Evolutionary conservation across 495 filamentous ascomycete genomes (phyloP).

Genomic region (Neurospora africana): DNA sequence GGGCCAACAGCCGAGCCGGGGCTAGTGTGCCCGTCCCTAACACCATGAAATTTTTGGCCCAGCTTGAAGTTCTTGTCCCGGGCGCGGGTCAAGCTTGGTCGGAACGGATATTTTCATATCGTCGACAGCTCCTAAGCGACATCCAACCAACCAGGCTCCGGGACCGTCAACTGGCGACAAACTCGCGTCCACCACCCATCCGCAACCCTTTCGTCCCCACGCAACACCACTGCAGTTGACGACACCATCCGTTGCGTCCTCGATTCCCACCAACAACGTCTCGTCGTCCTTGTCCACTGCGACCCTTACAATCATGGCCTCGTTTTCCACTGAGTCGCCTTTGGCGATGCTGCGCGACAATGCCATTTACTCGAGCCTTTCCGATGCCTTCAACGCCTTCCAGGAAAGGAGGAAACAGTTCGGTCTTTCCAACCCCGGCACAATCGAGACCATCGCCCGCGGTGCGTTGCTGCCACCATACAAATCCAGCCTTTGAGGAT

Average conservation of each 20-base stretch:
- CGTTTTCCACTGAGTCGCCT: constrained; percentile 41
- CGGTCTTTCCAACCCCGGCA: constrained; percentile 83
- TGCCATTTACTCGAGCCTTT: constrained; percentile 53
- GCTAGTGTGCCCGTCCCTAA: neutral
- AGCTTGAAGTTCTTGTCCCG: neutral
- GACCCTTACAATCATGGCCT: constrained; percentile 28
- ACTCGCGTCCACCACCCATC: neutral
- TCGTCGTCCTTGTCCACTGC: constrained; percentile 5
- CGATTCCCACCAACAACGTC: neutral
- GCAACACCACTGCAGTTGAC: neutral
- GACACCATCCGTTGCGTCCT: neutral
- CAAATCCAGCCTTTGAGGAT: neutral
- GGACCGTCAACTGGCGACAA: neutral
- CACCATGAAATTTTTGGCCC: constrained; percentile 25
- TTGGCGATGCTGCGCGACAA: constrained; percentile 64
- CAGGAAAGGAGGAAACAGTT: constrained; percentile 74
- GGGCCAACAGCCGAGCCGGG: constrained; percentile 9
- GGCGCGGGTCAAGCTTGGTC: neutral
- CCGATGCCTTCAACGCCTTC: constrained; percentile 74
- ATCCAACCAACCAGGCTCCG: neutral
- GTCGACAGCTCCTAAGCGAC: neutral
- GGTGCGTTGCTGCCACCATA: constrained; percentile 14
- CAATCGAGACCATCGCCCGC: constrained; percentile 78
- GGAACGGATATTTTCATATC: neutral
- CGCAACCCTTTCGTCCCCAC: neutral